Evolutionary conservation across 129 eudicot genomes (phyloP), one percentile per base, ranked within the genome.

Genomic region (Centella asiatica): DNA sequence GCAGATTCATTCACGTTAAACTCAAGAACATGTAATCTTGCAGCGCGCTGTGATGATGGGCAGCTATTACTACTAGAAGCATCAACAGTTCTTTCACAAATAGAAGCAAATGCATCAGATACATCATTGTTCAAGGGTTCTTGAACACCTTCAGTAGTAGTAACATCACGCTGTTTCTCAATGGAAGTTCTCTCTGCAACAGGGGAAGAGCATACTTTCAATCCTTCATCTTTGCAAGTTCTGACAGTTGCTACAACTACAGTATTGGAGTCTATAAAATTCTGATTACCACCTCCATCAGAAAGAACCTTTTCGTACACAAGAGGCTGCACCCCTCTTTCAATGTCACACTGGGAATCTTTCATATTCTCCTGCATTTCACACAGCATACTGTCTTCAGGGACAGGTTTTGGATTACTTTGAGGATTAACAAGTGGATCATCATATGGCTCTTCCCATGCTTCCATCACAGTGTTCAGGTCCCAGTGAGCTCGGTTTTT

Each of bases 381-480:
- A 6, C 26, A 44, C 54, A 49, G 55, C 56, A 53, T 51, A 25
- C 44, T 61, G 32, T 27, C 69, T 36, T 17, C 59, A 44, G 17
- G 15, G 32, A 20, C 68, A 62, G 26, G 64, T 40, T 65, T 53
- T 25, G 26, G 7, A 44, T 71, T 36, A 53, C 52, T 69, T 29
- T 64, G 62, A 20, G 66, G 52, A 47, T 67, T 69, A 25, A 31
- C 66, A 66, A 27, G 46, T 11, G 61, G 57, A 65, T 69, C 84
- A 66, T 72, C 80, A 40, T 14, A 46, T 7, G 88, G 97, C 57
- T 79, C 78, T 44, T 67, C 88, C 90, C 95, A 80, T 40, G 72
- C 85, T 28, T 89, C 97, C 82, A 85, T 83, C 32, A 54, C 63
- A 14, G 82, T 66, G 57, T 89, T 89, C 46, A 89, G 72, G 63